These are phyloP conservation scores for Herpetospermum pedunculosum DNA, from an alignment of 306 rosid genomes.

Conservation along the genomic window DNA sequence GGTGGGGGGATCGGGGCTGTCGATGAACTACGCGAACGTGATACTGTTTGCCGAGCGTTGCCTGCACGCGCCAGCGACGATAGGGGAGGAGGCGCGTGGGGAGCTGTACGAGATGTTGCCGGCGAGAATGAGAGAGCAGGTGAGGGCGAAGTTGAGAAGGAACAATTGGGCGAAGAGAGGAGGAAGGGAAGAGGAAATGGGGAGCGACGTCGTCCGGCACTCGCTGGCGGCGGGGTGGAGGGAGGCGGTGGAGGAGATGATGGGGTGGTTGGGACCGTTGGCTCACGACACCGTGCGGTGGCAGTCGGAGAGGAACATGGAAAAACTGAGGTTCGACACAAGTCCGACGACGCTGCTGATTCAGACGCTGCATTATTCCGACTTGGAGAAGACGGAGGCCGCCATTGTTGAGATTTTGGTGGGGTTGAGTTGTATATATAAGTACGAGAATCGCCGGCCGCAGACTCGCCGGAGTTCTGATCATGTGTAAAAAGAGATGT, in stretches of 20 bases:
- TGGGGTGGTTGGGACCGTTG: conserved; percentile 49
- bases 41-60: conserved; percentile 37
- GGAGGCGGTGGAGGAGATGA: conserved; percentile 32
- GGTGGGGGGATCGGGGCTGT: conserved; percentile 53
- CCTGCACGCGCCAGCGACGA: conserved; percentile 22
- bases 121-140: conserved; percentile 20
- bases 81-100: conserved; percentile 32
- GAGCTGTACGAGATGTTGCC: conserved; percentile 56
- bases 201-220: conserved; percentile 1
- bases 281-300: conserved; percentile 53
- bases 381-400: conserved; percentile 64
- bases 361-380: conserved; percentile 64
- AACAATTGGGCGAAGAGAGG: conserved; percentile 13
- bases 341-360: conserved; percentile 33
- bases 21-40: conserved; percentile 47
- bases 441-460: conserved; percentile 21
- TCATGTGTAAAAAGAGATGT: neutral
- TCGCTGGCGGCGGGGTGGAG: conserved; percentile 27
- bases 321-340: conserved; percentile 28
- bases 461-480: neutral
- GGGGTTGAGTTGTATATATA: conserved; percentile 44
- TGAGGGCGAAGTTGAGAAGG: conserved; percentile 24
- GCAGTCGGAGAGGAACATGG: conserved; percentile 51
- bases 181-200: conserved; percentile 17
- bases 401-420: conserved; percentile 50